Percentiles rank a stretch among this genome's conserved stretches.
Evolutionary conservation across 2,329 filamentous ascomycete species (phyloP).

Genomic region (Pseudofabraea citricarpa): DNA sequence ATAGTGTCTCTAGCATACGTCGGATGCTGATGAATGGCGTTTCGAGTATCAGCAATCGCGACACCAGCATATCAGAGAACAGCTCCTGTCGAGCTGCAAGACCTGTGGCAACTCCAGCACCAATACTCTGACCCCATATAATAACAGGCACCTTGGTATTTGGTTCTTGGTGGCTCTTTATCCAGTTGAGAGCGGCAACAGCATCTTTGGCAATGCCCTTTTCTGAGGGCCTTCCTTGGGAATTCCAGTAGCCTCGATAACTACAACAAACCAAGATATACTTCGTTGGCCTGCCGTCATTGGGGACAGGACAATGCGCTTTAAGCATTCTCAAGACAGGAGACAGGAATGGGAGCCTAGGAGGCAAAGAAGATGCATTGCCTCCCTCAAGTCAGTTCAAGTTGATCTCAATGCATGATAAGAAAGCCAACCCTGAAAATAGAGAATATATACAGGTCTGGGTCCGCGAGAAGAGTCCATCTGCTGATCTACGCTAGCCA

Average conservation of each 20-base stretch:
- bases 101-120: conserved; percentile 65
- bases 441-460: conserved; percentile 46
- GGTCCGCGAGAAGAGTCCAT: background rate
- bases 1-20: conserved; percentile 66
- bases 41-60: conserved; percentile 59
- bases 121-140: conserved; percentile 76
- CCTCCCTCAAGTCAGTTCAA: conserved; percentile 34
- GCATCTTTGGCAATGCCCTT: conserved; percentile 65
- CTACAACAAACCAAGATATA: conserved; percentile 52
- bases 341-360: conserved; percentile 52
- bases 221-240: conserved; percentile 65
- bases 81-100: conserved; percentile 17
- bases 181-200: conserved; percentile 59
- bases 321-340: conserved; percentile 43
- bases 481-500: conserved; percentile 27
- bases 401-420: too few relatives aligned
- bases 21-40: conserved; percentile 70
- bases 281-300: conserved; percentile 9
- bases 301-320: too few relatives aligned
- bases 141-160: conserved; percentile 39
- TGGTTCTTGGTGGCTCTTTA: conserved; percentile 27
- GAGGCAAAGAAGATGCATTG: conserved; percentile 54
- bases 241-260: conserved; percentile 64
- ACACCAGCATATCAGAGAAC: conserved; percentile 10
- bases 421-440: conserved; percentile 57